Base-by-base conservation (phyloP, 768 basidiomycete species). In the Tulasnella sp. region DNA sequence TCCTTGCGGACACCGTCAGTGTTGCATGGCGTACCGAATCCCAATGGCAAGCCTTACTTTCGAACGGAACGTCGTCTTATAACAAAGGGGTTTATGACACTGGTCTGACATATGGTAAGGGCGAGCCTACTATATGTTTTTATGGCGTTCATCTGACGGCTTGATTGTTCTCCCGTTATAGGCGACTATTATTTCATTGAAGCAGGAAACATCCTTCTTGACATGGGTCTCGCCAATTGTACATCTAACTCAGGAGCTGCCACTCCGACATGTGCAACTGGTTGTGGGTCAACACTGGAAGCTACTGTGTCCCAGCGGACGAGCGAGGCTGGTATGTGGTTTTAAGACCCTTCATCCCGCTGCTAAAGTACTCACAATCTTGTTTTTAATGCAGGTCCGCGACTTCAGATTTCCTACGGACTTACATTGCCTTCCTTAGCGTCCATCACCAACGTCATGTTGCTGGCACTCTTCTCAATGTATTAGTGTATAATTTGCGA, bases 161-260 rank as follows among this genome's bases (percentile, higher is more conserved):
- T 13, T 41, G 11, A 13, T 43, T n/a, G n/a, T 29, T 56, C 19
- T 24, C 11, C 13, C 11, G 11, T 30, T 11, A 13, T n/a, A 61
- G 59, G 59, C 19, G 61, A 62, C 38, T 62, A 62, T 38, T 62
- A 62, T 21, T 62, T 49, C 24, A 51, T 62, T 58, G 60, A 60
- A 24, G 61, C 53, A n/a, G 44, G 56, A 10, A 59, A 59, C 45
- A 59, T 41, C 27, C 49, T 59, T 21, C 29, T 59, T 23, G 56
- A 59, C 8, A 59, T 59, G 56, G 56, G 56, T 42, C 45, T 59
- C 49, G 56, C 56, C 9, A 59, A 48, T 34, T 59, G 56, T 42
- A 32, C n/a, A 13, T 59, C 56, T 2, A 26, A 29, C 11, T 49
- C 10, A 8, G 56, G 56, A 3, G n/a, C 56, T 49, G 32, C 42